These are phyloP conservation scores for Trichoderma sp. DNA, from an alignment of 2,329 filamentous ascomycete species.

Conservation along the genomic window DNA sequence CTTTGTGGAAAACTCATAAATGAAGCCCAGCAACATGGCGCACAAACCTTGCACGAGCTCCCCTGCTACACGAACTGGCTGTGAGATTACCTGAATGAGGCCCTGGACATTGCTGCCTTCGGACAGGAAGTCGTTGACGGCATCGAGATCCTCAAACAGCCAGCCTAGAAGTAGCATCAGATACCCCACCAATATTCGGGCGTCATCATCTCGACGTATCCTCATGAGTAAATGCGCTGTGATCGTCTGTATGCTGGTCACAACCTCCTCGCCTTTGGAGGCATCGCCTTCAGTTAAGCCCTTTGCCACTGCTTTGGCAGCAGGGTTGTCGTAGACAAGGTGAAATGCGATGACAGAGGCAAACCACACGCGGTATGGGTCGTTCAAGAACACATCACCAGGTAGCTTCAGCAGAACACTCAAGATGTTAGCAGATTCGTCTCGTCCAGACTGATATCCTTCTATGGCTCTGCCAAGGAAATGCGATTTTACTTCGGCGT, in stretches of 20 bases:
- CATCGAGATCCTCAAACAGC: conserved; percentile 89
- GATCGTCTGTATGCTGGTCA: conserved; percentile 89
- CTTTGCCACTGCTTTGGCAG: conserved; percentile 79
- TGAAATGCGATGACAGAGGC: conserved; percentile 86
- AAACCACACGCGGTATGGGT: conserved; percentile 90
- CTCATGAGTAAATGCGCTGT: conserved; percentile 82
- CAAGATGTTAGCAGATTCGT: conserved; percentile 86
- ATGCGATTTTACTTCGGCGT: conserved; percentile 78
- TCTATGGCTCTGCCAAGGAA: conserved; percentile 88
- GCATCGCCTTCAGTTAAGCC: conserved; percentile 86
- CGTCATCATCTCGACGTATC: conserved; percentile 74
- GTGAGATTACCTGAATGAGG: conserved; percentile 71
- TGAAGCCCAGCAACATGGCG: conserved; percentile 79
- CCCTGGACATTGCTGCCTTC: conserved; percentile 93
- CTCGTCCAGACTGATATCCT: conserved; percentile 73
- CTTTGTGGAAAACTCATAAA: conserved; percentile 97
- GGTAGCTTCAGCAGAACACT: conserved; percentile 75
- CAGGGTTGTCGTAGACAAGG: conserved; percentile 75
- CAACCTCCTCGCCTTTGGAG: conserved; percentile 86
- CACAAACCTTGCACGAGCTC: conserved; percentile 78
- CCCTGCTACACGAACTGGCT: conserved; percentile 59
- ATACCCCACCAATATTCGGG: conserved; percentile 79
- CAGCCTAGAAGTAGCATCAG: conserved; percentile 86
- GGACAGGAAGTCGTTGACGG: conserved; percentile 87
- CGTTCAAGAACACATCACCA: conserved; percentile 61